Conservation (phyloP, 192 early-diverging fungal species). For the Funneliformis geosporum region DNA sequence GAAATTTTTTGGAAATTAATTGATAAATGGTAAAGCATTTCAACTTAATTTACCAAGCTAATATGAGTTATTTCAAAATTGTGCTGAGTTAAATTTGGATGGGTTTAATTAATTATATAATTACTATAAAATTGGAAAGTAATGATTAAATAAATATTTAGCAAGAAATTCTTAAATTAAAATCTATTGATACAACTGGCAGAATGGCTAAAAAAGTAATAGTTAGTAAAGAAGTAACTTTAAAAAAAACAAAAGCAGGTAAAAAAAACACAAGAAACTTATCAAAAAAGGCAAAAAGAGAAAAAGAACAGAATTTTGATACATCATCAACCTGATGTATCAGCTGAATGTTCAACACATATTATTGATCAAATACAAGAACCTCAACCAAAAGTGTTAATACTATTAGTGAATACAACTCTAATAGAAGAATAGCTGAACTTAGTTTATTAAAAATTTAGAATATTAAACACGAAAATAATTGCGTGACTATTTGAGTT, state of each 20-base stretch:
- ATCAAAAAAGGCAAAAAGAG: too few species aligned
- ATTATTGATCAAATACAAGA: neutral
- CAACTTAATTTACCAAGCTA: neutral
- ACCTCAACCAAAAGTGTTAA: neutral
- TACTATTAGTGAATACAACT: too few species aligned
- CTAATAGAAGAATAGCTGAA: neutral
- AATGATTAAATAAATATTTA: too few species aligned
- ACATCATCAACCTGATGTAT: too few species aligned
- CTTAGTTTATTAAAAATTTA: neutral
- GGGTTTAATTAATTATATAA: neutral
- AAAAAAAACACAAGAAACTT: neutral
- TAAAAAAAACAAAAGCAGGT: neutral
- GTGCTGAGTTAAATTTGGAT: too few species aligned
- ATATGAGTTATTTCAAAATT: neutral
- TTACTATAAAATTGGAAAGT: neutral
- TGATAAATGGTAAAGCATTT: neutral
- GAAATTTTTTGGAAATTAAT: neutral
- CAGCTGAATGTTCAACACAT: neutral
- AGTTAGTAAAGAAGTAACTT: neutral
- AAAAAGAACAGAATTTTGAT: too few species aligned
- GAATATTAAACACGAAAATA: neutral
- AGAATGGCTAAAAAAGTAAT: neutral
- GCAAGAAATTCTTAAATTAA: too few species aligned
- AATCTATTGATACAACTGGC: neutral
- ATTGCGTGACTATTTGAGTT: too few species aligned